Percentiles rank a stretch among this genome's conserved stretches.
Evolutionary conservation across 495 filamentous ascomycete species (phyloP).

Genomic region (Bathelium albidoporum): DNA sequence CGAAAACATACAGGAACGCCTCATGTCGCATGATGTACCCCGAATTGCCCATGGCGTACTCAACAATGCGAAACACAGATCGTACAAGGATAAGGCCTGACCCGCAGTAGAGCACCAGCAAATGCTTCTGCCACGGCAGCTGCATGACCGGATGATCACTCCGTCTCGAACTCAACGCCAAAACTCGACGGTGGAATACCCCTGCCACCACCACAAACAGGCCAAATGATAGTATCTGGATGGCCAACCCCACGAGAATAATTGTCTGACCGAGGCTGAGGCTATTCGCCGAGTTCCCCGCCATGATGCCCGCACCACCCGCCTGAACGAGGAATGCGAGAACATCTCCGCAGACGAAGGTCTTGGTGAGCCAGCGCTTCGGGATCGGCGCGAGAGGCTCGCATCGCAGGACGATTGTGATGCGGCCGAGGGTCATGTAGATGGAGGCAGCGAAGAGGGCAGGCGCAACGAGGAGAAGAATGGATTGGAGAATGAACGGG

Average conservation of each 20-base stretch:
- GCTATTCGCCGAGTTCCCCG: constrained; percentile 21
- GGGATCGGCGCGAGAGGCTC: constrained; percentile 33
- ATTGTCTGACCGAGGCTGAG: constrained; percentile 18
- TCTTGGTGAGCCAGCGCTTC: constrained; percentile 31
- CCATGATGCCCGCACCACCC: constrained; percentile 32
- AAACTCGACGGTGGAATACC: constrained; percentile 32
- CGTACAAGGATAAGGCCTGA: constrained; percentile 51
- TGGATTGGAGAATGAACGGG: constrained; percentile 14
- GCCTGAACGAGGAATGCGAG: constrained; percentile 35
- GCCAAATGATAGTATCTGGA: constrained; percentile 38
- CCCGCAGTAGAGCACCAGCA: constrained; percentile 43
- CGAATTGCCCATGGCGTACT: constrained; percentile 48
- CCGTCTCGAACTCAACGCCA: neutral
- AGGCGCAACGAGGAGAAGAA: constrained; percentile 36
- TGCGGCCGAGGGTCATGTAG: constrained; percentile 37
- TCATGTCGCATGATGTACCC: constrained; percentile 46
- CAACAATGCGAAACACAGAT: constrained; percentile 50
- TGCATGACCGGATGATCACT: neutral
- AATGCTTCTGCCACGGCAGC: constrained; percentile 40
- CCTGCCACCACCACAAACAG: constrained; percentile 34
- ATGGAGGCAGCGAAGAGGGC: constrained; percentile 36
- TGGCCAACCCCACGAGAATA: constrained; percentile 34
- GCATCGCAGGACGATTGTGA: constrained; percentile 35
- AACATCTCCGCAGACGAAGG: constrained; percentile 39
- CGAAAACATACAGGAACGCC: constrained; percentile 54